Conservation (phyloP, 352 stramenopile genomes). For the Pelagophyceae sp. region DNA sequence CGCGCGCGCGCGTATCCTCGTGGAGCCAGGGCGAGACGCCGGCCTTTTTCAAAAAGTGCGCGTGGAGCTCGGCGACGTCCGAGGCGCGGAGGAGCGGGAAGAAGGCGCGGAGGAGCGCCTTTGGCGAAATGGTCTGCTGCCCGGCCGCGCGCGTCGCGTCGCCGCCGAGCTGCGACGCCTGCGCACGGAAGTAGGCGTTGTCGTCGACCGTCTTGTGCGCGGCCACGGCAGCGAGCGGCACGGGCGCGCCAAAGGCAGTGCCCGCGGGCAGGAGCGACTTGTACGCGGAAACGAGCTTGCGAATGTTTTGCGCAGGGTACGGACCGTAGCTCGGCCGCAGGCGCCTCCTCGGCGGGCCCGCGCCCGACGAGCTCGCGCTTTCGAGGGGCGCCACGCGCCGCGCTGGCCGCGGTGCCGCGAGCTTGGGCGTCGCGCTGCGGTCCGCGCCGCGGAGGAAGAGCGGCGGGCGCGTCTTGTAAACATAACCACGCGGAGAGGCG, state of each 20-base stretch:
- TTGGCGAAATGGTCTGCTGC: neutral
- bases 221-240: neutral
- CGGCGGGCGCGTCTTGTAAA: neutral
- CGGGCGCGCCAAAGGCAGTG: neutral
- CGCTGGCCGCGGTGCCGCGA: neutral
- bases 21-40: neutral
- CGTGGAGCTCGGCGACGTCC: neutral
- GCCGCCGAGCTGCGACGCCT: neutral
- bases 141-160: neutral
- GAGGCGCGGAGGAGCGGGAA: slow-evolving; percentile 1
- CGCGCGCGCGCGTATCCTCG: neutral
- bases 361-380: neutral
- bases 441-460: neutral
- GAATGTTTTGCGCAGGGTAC: neutral
- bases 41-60: neutral
- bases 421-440: neutral
- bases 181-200: neutral
- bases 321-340: neutral
- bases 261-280: neutral
- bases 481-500: neutral
- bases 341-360: neutral
- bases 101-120: slow-evolving; percentile 2
- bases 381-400: neutral
- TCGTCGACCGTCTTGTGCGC: neutral
- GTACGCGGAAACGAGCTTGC: neutral